phyloP scores from a whole-genome alignment of 2,329 filamentous ascomycete genomes.

The Penicillium sp. region DNA sequence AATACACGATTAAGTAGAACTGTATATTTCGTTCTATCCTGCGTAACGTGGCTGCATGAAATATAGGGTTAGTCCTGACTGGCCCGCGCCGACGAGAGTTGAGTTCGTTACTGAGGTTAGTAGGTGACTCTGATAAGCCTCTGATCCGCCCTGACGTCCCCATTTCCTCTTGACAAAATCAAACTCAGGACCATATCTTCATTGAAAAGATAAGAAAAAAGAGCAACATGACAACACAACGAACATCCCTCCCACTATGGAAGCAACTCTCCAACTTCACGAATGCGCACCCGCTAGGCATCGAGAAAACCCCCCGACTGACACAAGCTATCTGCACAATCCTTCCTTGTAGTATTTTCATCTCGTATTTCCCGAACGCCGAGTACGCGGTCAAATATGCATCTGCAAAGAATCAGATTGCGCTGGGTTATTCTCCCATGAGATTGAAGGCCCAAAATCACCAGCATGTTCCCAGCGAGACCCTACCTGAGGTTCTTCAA shows the following conservation, averaged over 20 bases:
- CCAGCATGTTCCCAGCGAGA: conserved; percentile 40
- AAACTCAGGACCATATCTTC: too few relatives aligned
- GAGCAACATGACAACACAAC: neutral
- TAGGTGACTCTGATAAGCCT: too few relatives aligned
- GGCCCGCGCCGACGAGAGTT: neutral
- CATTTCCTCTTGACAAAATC: neutral
- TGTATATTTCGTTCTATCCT: neutral
- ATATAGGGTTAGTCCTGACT: neutral
- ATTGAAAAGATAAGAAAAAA: neutral
- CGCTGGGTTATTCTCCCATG: conserved; percentile 35
- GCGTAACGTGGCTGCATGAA: neutral
- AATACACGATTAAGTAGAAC: neutral
- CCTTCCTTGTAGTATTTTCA: conserved; percentile 16
- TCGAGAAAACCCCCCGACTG: conserved; percentile 39
- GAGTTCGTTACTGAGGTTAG: too few relatives aligned
- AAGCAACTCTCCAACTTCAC: conserved; percentile 31
- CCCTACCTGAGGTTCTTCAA: conserved; percentile 66
- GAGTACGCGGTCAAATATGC: conserved; percentile 32
- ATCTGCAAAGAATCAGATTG: conserved; percentile 38
- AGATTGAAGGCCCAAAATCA: neutral
- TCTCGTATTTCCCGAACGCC: conserved; percentile 12
- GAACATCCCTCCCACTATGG: neutral
- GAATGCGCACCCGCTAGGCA: conserved; percentile 24
- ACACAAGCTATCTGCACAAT: conserved; percentile 36
- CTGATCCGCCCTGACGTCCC: neutral